Conservation (phyloP, 352 stramenopile genomes). For the Elongisporangium senticosum region DNA sequence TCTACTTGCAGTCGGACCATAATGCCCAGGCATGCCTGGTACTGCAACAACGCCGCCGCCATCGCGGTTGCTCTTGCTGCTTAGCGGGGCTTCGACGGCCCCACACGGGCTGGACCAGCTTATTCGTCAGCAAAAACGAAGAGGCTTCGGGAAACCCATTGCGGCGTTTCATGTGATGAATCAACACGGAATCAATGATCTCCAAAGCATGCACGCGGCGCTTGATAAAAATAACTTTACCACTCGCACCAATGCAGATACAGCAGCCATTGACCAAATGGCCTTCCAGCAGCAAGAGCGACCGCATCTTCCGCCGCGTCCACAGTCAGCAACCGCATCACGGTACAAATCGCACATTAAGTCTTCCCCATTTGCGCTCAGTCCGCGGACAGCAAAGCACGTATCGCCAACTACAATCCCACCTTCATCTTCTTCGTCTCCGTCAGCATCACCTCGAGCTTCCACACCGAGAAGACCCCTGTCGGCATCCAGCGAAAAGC, state of each 20-base stretch:
- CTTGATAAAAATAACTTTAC: neutral
- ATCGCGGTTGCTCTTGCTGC: conserved; percentile 13
- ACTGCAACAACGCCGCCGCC: conserved; percentile 60
- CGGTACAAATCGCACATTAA: neutral
- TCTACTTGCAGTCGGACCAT: conserved; percentile 73
- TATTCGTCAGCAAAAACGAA: neutral
- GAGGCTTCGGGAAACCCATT: neutral
- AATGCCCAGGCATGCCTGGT: conserved; percentile 72
- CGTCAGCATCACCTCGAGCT: conserved; percentile 2
- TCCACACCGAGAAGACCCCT: conserved; percentile 24
- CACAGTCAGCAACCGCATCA: neutral
- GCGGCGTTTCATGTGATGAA: neutral
- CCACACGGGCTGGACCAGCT: neutral
- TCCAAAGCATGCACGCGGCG: neutral
- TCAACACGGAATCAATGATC: neutral
- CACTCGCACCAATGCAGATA: neutral
- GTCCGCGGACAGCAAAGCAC: conserved; percentile 27
- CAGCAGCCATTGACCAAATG: neutral
- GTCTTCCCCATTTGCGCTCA: conserved; percentile 11
- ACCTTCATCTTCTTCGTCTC: conserved; percentile 1
- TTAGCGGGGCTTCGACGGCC: neutral
- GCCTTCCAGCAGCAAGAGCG: neutral
- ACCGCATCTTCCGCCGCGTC: neutral
- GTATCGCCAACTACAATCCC: neutral
- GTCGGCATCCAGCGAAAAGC: conserved; percentile 21